phyloP scores from a whole-genome alignment of 2,329 filamentous ascomycete genomes.

The Huntiella bhutanensis region DNA sequence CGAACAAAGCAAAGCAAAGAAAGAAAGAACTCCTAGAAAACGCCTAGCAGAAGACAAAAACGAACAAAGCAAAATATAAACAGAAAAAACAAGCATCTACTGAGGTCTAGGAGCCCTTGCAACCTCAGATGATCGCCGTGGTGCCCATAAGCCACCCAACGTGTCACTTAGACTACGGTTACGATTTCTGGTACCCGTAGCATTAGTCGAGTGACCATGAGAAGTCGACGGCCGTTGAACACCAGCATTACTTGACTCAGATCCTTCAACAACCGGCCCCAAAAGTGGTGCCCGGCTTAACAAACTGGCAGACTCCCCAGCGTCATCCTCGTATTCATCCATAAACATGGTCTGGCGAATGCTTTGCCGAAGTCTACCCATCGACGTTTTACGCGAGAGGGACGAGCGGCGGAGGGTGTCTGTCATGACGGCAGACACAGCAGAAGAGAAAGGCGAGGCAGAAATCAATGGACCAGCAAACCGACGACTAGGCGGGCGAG shows the following conservation, averaged over 20 bases:
- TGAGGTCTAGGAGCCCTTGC: background rate
- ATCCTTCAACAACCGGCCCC: slow-evolving; percentile 4
- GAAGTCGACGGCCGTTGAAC: slow-evolving; percentile 6
- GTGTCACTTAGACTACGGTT: slow-evolving; percentile 25
- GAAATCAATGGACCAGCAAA: slow-evolving; percentile 34
- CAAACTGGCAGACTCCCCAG: slow-evolving; percentile 7
- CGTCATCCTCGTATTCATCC: slow-evolving; percentile 24
- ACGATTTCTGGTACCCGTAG: slow-evolving; percentile 14
- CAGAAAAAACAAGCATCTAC: background rate
- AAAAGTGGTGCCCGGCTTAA: slow-evolving; percentile 7
- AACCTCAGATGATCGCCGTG: slow-evolving; percentile 7
- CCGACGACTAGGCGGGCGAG: slow-evolving; percentile 19
- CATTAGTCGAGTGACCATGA: background rate
- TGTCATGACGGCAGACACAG: slow-evolving; percentile 37
- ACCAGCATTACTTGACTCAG: background rate
- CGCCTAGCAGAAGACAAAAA: slow-evolving; percentile 4
- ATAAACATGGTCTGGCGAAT: slow-evolving; percentile 37
- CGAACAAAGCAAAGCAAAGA: background rate
- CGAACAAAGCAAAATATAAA: slow-evolving; percentile 2
- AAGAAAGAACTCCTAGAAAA: background rate
- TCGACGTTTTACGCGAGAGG: slow-evolving; percentile 23
- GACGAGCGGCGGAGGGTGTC: slow-evolving; percentile 30
- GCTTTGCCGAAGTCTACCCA: slow-evolving; percentile 28
- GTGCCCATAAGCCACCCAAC: slow-evolving; percentile 22
- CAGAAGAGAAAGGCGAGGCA: slow-evolving; percentile 39